Evolutionary conservation across 73 alveolate genomes (phyloP), one percentile per base, ranked within the genome.

Genomic region (Paramecium pentaurelia): DNA sequence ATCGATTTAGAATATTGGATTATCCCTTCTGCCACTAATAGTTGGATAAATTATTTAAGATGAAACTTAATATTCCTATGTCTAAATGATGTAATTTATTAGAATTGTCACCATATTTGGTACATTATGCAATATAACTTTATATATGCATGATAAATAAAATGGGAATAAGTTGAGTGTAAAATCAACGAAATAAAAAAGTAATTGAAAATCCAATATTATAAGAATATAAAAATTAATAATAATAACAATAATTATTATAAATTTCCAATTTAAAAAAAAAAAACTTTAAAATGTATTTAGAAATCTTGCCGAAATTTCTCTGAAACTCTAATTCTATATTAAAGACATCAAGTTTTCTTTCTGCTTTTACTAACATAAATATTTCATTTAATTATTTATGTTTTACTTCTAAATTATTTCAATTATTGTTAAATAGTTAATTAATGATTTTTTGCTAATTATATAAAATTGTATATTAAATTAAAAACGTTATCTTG

Each of bases 1-100:
- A 3, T 96, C 98, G 18, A 92, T 96, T 7, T 92, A 95, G 68
- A 96, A 96, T 68, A 93, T 86, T 27, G 99, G 98, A 11, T 75
- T 92, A 77, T 95, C 96, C 18, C 11, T 96, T 20, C 93, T 95
- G 10, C 97, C 96, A 30, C 58, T 95, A 3, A 64, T 64, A 28
- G 83, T 64, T 64, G 83, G 83, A 64, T 64, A 8, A 64, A 64
- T 64, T 64, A 34, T 64, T 30, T 12, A 30, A 10, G 83, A 64
- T 30, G 83, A 64, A 34, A 2, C 83, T 2, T 30, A 64, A 30
- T 9, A 28, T 1, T 64, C 83, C 1, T 64, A 64, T 34, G n/a
- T 64, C 18, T 30, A 64, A 30, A 64, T 64, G 83, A 64, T 64
- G 83, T 64, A 64, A 64, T 64, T 64, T 27, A 64, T 64, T 30